Base-by-base conservation (phyloP, 2,329 filamentous ascomycete genomes). In the Calonectria honghensis region DNA sequence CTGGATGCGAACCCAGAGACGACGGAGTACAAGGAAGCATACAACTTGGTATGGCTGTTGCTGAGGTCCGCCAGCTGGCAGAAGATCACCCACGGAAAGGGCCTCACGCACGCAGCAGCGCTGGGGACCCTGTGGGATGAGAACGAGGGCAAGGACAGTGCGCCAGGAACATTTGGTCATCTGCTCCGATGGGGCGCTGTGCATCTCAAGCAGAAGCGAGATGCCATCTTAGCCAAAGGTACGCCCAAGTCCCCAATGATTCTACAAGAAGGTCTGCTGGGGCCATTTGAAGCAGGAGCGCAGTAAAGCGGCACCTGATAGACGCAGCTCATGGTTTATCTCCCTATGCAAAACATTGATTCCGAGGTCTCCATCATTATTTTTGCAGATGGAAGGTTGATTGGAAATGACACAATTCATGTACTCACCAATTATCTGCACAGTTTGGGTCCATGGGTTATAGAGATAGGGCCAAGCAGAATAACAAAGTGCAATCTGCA, bases 51-150 rank as follows among this genome's bases (percentile, higher is more conserved):
- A 18, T 76, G 73, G 75, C 32, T 67, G 18, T 24, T 77, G 41
- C 29, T 77, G 45, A 75, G 48, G 4, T 64, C 39, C 1, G 50
- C 73, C 3, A 77, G 75, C 29, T 72, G 71, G 75, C 75, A 77
- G 39, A 77, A 77, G 57, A 27, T 77, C 20, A 73, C 73, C 3
- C 75, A 75, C 20, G 73, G 73, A 41, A 73, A 72, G 27, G 61
- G 41, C 3, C 45, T 77, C 3, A 72, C 73, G 16, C 68, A 73
- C 37, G 50, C 70, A 4, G 35, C 71, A 4, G 37, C 54, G 16
- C 68, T 75, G 18, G 71, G 75, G 5, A 69, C 37, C 2, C 31
- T 76, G 11, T 76, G 73, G 73, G 75, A 73, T 66, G 73, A 76
- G 48, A 73, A 76, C 14, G 73, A 75, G 13, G 75, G 73, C 27